These are phyloP conservation scores for Coemansia sp. DNA, from an alignment of 192 early-diverging fungal species.

Conservation along the genomic window DNA sequence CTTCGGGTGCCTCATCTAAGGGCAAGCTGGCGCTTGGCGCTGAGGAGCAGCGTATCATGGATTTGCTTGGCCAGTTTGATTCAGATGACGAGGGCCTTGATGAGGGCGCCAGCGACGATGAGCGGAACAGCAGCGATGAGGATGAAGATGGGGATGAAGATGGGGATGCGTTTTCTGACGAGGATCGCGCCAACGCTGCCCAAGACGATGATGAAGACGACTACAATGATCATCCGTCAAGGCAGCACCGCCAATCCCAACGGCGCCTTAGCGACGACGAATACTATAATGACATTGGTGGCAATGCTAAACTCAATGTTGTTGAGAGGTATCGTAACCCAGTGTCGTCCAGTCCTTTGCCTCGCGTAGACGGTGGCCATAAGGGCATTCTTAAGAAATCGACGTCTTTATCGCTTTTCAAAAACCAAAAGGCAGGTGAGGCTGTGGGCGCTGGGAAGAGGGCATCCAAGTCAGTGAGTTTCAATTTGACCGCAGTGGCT, in stretches of 20 bases:
- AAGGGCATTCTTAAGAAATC: conserved; percentile 32
- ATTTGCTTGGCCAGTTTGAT: conserved; percentile 31
- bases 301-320: conserved; percentile 11
- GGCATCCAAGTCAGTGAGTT: conserved; percentile 25
- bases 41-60: conserved; percentile 28
- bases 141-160: conserved; percentile 23
- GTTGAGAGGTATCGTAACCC: conserved; percentile 7
- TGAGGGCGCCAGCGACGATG: conserved; percentile 6
- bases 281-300: neutral
- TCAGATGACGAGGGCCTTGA: conserved; percentile 21
- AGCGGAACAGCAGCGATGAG: neutral
- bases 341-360: neutral
- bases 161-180: conserved; percentile 42
- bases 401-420: neutral
- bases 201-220: conserved; percentile 51
- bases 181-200: conserved; percentile 33
- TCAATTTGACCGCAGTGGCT: conserved; percentile 7
- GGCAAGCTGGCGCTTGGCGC: conserved; percentile 4
- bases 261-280: neutral
- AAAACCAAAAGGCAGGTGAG: neutral
- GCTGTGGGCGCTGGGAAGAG: neutral
- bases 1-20: neutral
- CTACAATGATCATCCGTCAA: conserved; percentile 18
- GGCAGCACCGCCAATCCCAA: neutral
- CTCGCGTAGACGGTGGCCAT: neutral